phyloP scores from a whole-genome alignment of 1,284 basidiomycete species.

The Paramarasmius palmivorus region DNA sequence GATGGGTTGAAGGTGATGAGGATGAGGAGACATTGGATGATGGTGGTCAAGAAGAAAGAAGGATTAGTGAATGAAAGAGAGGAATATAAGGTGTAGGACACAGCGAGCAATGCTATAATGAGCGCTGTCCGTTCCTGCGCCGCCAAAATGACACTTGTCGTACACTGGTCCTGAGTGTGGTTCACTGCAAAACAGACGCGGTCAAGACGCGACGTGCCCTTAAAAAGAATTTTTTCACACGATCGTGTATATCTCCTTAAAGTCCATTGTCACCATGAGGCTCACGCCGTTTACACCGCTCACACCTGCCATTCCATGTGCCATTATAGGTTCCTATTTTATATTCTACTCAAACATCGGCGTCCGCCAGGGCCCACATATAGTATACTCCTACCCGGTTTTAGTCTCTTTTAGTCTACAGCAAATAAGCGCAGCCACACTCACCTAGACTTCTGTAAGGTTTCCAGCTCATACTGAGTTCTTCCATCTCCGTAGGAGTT shows the following conservation, averaged over 20 bases:
- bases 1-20: slow-evolving; percentile 19
- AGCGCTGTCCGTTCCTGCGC: neutral
- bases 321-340: no score
- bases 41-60: slow-evolving; percentile 7
- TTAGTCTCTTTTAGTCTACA: slow-evolving; percentile 8
- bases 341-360: neutral
- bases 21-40: neutral
- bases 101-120: no score
- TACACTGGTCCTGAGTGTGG: no score
- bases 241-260: no score
- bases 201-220: no score
- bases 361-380: slow-evolving; percentile 57
- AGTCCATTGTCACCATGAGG: no score
- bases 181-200: neutral
- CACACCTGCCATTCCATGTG: no score
- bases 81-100: neutral
- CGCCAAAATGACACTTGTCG: no score
- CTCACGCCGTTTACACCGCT: no score
- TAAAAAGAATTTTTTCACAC: neutral
- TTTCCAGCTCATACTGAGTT: slow-evolving; percentile 73
- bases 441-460: slow-evolving; percentile 80
- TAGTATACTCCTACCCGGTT: slow-evolving; percentile 51
- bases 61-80: neutral
- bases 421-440: slow-evolving; percentile 18
- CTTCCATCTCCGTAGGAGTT: slow-evolving; percentile 82